phyloP scores from a whole-genome alignment of 2,329 filamentous ascomycete genomes.

The Xylariales sp. region DNA sequence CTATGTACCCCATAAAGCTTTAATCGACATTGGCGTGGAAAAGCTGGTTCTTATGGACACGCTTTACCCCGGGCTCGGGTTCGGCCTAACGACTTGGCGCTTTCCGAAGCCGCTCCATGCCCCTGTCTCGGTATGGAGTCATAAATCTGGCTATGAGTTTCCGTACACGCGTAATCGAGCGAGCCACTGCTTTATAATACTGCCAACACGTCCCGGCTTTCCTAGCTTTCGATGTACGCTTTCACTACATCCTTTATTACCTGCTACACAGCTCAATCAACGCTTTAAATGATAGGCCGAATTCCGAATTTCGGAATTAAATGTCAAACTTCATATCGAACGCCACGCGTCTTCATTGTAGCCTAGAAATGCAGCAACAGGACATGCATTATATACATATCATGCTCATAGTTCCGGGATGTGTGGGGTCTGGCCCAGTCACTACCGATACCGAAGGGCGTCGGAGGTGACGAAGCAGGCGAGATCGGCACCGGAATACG shows the following conservation, averaged over 20 bases:
- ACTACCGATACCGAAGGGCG: constrained; percentile 31
- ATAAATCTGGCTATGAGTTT: too few species aligned
- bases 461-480: constrained; percentile 38
- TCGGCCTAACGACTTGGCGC: background rate
- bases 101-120: background rate
- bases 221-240: background rate
- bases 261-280: background rate
- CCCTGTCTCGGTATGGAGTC: too few species aligned
- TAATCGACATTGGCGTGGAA: background rate
- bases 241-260: background rate
- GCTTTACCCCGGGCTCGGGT: background rate
- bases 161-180: background rate
- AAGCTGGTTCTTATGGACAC: background rate
- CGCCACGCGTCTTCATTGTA: constrained; percentile 45
- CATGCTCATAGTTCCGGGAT: constrained; percentile 48
- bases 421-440: constrained; percentile 40
- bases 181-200: background rate
- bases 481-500: constrained; percentile 29
- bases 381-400: constrained; percentile 40
- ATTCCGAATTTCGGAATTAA: background rate
- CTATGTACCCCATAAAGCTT: background rate
- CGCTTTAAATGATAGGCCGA: background rate
- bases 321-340: constrained; percentile 38
- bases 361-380: constrained; percentile 48
- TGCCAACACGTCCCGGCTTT: background rate